Percentiles rank a stretch among this genome's conserved stretches.
Conservation (phyloP, 1,284 basidiomycete genomes). For the Cutaneotrichosporon spelunceum region DNA sequence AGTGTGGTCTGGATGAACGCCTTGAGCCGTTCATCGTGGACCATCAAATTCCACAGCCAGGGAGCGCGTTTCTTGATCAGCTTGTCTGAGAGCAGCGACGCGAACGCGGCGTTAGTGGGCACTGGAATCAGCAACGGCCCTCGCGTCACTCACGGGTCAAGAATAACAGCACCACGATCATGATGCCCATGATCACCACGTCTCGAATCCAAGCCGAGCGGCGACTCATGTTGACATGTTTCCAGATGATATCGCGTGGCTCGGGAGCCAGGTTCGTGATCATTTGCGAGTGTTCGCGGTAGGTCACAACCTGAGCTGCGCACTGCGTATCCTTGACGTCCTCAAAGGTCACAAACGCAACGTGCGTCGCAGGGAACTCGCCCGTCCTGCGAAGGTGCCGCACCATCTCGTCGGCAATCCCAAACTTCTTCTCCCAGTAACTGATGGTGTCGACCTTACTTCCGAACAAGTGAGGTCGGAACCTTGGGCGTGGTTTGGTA, state of each 20-base stretch:
- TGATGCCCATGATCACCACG: slow-evolving; percentile 64
- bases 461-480: slow-evolving; percentile 39
- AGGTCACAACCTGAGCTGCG: slow-evolving; percentile 80
- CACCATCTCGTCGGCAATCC: slow-evolving; percentile 70
- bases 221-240: slow-evolving; percentile 70
- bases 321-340: slow-evolving; percentile 92
- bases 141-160: slow-evolving; percentile 60
- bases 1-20: slow-evolving; percentile 91
- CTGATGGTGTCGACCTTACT: slow-evolving; percentile 77
- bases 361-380: slow-evolving; percentile 72
- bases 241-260: slow-evolving; percentile 93
- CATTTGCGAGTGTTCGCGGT: slow-evolving; percentile 64
- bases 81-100: slow-evolving; percentile 70
- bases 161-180: slow-evolving; percentile 70
- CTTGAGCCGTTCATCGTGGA: slow-evolving; percentile 70
- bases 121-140: background rate
- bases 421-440: slow-evolving; percentile 72
- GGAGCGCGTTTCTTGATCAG: slow-evolving; percentile 88
- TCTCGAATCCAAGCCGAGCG: slow-evolving; percentile 63
- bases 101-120: slow-evolving; percentile 9
- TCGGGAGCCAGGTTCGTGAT: slow-evolving; percentile 79
- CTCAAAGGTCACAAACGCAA: slow-evolving; percentile 96
- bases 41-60: slow-evolving; percentile 71
- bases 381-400: slow-evolving; percentile 44
- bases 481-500: slow-evolving; percentile 36